Conservation (phyloP, 1,284 basidiomycete genomes). For the Filobasidium uniguttulatum region DNA sequence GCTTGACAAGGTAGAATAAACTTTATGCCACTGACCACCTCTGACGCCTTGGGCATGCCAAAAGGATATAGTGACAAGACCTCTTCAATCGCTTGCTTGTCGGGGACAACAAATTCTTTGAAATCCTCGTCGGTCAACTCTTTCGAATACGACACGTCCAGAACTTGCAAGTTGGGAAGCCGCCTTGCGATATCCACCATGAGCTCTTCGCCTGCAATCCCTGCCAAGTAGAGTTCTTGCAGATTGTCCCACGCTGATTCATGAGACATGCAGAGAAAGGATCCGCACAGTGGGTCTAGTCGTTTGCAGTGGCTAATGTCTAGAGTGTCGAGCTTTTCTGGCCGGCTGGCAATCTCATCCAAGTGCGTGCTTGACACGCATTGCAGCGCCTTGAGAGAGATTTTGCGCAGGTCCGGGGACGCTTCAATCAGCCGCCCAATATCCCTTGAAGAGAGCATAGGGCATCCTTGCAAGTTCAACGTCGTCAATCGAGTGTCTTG, state of each 20-base stretch:
- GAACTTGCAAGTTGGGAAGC: conserved; percentile 58
- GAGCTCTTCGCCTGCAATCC: conserved; percentile 40
- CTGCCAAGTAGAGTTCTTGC: conserved; percentile 19
- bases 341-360: conserved; percentile 48
- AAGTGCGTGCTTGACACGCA: conserved; percentile 60
- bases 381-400: conserved; percentile 54
- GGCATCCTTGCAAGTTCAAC: conserved; percentile 64
- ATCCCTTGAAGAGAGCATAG: conserved; percentile 47
- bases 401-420: conserved; percentile 47
- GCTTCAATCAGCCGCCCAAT: conserved; percentile 57
- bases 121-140: conserved; percentile 60
- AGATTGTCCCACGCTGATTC: conserved; percentile 33
- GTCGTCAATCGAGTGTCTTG: conserved; percentile 23
- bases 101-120: conserved; percentile 45
- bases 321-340: conserved; percentile 46
- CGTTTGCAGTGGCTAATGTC: conserved; percentile 61
- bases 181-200: conserved; percentile 50
- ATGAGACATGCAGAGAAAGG: conserved; percentile 35
- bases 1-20: too few relatives aligned
- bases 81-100: too few relatives aligned
- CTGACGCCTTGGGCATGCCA: too few relatives aligned
- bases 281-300: conserved; percentile 50
- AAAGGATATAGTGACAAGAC: too few relatives aligned
- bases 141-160: conserved; percentile 61
- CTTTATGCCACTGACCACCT: too few relatives aligned